phyloP scores from a whole-genome alignment of 2,329 filamentous ascomycete genomes.

The Alternaria infectoria region DNA sequence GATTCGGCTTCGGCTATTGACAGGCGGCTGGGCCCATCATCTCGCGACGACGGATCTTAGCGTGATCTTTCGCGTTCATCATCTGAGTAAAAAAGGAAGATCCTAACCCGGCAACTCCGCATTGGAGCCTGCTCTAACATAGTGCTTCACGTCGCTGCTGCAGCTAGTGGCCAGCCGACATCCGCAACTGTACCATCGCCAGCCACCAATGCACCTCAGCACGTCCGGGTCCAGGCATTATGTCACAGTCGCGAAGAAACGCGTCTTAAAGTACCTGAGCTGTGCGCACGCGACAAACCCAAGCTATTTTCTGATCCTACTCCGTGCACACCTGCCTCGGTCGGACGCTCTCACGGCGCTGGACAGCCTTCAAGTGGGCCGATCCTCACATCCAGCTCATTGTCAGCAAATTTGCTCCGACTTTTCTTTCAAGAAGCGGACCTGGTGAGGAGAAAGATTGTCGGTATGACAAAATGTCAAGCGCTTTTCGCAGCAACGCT shows the following conservation, averaged over 20 bases:
- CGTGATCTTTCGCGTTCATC: conserved; percentile 34
- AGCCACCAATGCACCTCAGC: conserved; percentile 32
- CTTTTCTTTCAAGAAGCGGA: conserved; percentile 30
- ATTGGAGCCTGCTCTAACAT: conserved; percentile 15
- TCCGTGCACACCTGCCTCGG: conserved; percentile 31
- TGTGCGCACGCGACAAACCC: conserved; percentile 38
- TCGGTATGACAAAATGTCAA: conserved; percentile 30
- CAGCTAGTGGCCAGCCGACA: conserved; percentile 40
- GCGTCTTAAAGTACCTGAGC: conserved; percentile 39
- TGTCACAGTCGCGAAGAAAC: conserved; percentile 42
- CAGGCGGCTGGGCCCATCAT: conserved; percentile 34
- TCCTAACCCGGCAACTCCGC: conserved; percentile 29
- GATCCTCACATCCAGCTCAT: conserved; percentile 15
- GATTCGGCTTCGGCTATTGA: conserved; percentile 33
- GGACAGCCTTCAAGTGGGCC: conserved; percentile 30
- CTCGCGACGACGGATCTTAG: conserved; percentile 28
- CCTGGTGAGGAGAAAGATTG: conserved; percentile 9
- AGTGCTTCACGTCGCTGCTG: conserved; percentile 25
- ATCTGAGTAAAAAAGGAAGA: conserved; percentile 30
- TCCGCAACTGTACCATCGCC: conserved; percentile 30
- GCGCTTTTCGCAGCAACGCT: conserved; percentile 22
- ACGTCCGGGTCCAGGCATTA: conserved; percentile 25
- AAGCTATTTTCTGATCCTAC: conserved; percentile 34
- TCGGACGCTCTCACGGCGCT: conserved; percentile 18
- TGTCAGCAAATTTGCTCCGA: conserved; percentile 33